These are phyloP conservation scores for Coniophora puteana DNA, from an alignment of 1,284 basidiomycete genomes.

Conservation along the genomic window DNA sequence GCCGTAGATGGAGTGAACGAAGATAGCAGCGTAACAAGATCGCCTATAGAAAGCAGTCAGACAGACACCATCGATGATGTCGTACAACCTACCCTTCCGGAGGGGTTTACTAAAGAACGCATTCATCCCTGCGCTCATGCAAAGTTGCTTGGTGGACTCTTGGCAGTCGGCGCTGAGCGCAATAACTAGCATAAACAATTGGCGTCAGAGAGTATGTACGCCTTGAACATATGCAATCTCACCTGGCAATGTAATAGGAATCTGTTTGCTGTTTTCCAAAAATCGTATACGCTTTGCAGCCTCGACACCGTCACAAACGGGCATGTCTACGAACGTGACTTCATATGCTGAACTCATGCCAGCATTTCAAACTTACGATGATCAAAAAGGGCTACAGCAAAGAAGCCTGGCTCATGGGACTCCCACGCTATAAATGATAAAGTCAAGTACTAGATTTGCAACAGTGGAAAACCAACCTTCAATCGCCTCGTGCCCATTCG, in stretches of 20 bases:
- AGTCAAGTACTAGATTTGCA: neutral
- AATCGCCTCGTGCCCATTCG: constrained; percentile 65
- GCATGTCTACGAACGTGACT: constrained; percentile 61
- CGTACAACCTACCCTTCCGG: constrained; percentile 50
- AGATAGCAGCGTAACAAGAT: no score
- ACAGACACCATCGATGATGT: no score
- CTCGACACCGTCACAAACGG: constrained; percentile 70
- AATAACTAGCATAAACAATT: constrained; percentile 42
- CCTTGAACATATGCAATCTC: constrained; percentile 20
- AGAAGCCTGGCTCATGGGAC: constrained; percentile 60
- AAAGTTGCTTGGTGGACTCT: constrained; percentile 69
- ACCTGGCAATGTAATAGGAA: constrained; percentile 52
- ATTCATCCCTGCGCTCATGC: constrained; percentile 71
- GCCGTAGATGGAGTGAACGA: no score
- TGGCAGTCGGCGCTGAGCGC: constrained; percentile 72
- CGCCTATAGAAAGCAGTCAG: no score
- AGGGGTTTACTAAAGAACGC: constrained; percentile 69
- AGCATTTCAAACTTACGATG: constrained; percentile 47
- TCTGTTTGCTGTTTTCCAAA: constrained; percentile 54
- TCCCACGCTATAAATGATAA: constrained; percentile 52
- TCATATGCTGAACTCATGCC: neutral
- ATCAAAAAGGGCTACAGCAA: constrained; percentile 66
- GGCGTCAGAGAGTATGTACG: constrained; percentile 7
- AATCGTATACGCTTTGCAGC: constrained; percentile 59
- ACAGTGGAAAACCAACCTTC: constrained; percentile 33